Percentiles rank a stretch among this genome's conserved stretches.
Evolutionary conservation across 1,284 basidiomycete genomes (phyloP).

Genomic region (Fomitopsis schrenkii): DNA sequence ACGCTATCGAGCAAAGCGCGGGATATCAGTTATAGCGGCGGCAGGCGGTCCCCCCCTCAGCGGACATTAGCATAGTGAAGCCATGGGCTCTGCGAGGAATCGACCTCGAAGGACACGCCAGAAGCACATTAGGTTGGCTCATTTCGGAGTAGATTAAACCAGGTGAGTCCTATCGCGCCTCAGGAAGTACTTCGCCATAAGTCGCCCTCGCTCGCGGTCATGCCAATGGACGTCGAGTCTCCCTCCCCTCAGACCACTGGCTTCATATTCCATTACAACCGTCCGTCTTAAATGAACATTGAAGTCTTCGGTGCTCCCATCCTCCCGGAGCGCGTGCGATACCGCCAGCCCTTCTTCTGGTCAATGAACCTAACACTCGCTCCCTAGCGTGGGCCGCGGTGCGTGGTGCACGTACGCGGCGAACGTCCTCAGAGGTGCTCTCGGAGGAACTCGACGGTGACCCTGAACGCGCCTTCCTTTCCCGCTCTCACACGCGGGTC

Average conservation of each 20-base stretch:
- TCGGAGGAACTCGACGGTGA: conserved; percentile 29
- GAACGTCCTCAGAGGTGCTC: conserved; percentile 14
- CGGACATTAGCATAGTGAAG: not conserved
- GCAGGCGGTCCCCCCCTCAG: not conserved
- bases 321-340: not conserved
- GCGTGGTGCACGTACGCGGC: not conserved
- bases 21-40: not conserved
- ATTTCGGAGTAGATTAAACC: not conserved
- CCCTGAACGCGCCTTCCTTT: conserved; percentile 37
- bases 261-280: not conserved
- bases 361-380: not conserved
- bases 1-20: not conserved
- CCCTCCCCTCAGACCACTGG: not conserved
- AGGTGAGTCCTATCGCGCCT: not conserved
- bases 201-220: no score
- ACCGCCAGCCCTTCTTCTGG: not conserved
- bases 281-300: not conserved
- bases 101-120: no score
- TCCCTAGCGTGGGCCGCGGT: not conserved
- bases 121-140: no score
- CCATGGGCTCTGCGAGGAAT: no score
- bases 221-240: not conserved
- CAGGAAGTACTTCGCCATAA: not conserved
- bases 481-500: conserved; percentile 22
- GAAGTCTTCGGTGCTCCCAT: not conserved